phyloP scores from a whole-genome alignment of 2,329 filamentous ascomycete genomes.

The Phialemoniopsis sp. region DNA sequence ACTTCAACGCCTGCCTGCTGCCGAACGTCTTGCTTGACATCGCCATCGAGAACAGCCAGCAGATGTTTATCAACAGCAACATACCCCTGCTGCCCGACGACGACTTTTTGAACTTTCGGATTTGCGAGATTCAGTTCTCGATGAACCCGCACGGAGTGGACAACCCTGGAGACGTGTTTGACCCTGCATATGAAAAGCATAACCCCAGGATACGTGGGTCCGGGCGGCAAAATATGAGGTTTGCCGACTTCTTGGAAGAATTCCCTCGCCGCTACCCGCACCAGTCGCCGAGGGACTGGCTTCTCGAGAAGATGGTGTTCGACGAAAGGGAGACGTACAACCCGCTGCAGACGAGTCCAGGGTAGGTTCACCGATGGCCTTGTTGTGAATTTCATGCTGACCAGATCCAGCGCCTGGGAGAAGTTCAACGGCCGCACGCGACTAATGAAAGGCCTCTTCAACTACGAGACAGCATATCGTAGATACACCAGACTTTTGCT shows the following conservation, averaged over 20 bases:
- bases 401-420: conserved; percentile 42
- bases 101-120: conserved; percentile 37
- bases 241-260: conserved; percentile 31
- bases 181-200: conserved; percentile 31
- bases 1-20: conserved; percentile 71
- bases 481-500: conserved; percentile 58
- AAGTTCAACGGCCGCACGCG: conserved; percentile 66
- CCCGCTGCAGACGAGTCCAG: conserved; percentile 41
- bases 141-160: conserved; percentile 22
- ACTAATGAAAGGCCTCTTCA: conserved; percentile 70
- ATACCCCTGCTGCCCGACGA: conserved; percentile 36
- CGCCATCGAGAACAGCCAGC: conserved; percentile 45
- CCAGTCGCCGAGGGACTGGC: conserved; percentile 42
- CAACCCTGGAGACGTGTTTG: conserved; percentile 38
- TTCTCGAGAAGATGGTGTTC: conserved; percentile 59
- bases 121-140: conserved; percentile 60
- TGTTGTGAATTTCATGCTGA: background rate
- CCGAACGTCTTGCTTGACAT: conserved; percentile 54
- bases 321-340: conserved; percentile 55
- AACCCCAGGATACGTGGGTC: conserved; percentile 11
- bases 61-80: conserved; percentile 68
- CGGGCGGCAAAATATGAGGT: conserved; percentile 33
- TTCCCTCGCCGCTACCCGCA: conserved; percentile 20
- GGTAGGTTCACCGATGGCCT: conserved; percentile 36
- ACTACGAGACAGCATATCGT: conserved; percentile 59